Evolutionary conservation across 768 basidiomycete genomes (phyloP), one percentile per base, ranked within the genome.

Genomic region (Bullera alba): DNA sequence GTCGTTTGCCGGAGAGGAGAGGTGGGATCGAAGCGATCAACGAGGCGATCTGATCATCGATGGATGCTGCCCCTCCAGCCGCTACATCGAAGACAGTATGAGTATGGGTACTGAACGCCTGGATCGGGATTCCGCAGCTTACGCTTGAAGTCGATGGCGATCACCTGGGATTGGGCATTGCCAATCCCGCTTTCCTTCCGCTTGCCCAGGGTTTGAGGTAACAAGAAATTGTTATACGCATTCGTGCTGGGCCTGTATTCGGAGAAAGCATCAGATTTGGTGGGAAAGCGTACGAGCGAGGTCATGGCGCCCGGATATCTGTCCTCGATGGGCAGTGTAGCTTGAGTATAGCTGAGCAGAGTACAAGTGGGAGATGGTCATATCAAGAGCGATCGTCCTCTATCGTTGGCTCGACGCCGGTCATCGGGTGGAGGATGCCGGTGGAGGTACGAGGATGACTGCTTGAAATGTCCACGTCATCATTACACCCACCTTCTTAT

Each of bases 211-310:
- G 51, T 37, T 16, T 41, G 17, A 17, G 57, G 41, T 7, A 41
- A 55, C 16, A 66, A 22, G 47, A 63, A 54, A 46, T 66, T 61
- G 49, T 43, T 35, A 56, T 63, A 58, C 5, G 64, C 64, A 36
- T 58, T 60, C 34, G 42, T 55, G 37, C 58, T 60, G 10, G 61
- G 64, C 30, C 48, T 42, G 38, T 66, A 66, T 0, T 53, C 43
- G 4, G 48, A 50, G 53, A 66, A 66, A 15, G 60, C 56, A 30
- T 53, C 44, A 8, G 43, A 54, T 5, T 16, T 29, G 8, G 43
- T 38, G 0, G 59, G 56, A 7, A 57, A 27, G 5, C 29, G 21
- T 22, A 57, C 46, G 27, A 60, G 48, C 5, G 48, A 29, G 15
- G 37, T 50, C 39, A 42, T 50, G 14, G 8, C 21, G 39, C 21